Conservation (phyloP, 106 monocot species). For the Iris macrosiphon region DNA sequence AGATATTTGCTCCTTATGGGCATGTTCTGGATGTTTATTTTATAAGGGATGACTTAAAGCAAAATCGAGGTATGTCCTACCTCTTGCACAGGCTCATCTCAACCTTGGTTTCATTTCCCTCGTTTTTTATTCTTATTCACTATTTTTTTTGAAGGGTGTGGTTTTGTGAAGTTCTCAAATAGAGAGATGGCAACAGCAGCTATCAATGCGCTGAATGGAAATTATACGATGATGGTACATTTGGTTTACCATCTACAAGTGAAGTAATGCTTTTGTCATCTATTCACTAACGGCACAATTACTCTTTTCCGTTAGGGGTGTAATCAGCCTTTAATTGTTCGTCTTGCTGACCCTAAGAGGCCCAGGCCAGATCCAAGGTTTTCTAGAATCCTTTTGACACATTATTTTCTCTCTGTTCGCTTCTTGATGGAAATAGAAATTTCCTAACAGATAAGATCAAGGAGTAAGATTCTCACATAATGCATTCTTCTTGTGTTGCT, state of each 20-base stretch:
- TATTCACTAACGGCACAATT: constrained; percentile 3
- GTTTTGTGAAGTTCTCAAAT: constrained; percentile 81
- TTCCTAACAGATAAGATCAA: too few relatives aligned
- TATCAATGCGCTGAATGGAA: constrained; percentile 71
- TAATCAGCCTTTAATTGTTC: constrained; percentile 82
- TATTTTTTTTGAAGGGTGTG: constrained; percentile 71
- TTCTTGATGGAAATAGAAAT: not conserved
- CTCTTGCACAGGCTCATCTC: not conserved
- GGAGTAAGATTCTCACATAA: not conserved
- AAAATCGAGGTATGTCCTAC: constrained; percentile 65
- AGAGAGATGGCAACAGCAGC: constrained; percentile 75
- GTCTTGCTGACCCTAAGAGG: constrained; percentile 93
- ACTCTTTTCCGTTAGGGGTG: constrained; percentile 52
- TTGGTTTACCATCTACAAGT: constrained; percentile 12
- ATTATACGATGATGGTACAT: constrained; percentile 63
- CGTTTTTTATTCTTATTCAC: constrained; percentile 1
- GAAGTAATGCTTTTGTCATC: not conserved
- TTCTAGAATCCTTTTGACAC: not conserved
- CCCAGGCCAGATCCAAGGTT: constrained; percentile 88
- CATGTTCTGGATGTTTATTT: constrained; percentile 87
- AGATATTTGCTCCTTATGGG: constrained; percentile 90
- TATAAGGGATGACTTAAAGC: constrained; percentile 81
- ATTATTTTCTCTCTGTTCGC: not conserved
- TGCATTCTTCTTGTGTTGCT: not conserved
- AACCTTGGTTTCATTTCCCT: not conserved